Conservation (phyloP, 371 early-diverging fungal genomes). For the Syncephalastrum racemosum region DNA sequence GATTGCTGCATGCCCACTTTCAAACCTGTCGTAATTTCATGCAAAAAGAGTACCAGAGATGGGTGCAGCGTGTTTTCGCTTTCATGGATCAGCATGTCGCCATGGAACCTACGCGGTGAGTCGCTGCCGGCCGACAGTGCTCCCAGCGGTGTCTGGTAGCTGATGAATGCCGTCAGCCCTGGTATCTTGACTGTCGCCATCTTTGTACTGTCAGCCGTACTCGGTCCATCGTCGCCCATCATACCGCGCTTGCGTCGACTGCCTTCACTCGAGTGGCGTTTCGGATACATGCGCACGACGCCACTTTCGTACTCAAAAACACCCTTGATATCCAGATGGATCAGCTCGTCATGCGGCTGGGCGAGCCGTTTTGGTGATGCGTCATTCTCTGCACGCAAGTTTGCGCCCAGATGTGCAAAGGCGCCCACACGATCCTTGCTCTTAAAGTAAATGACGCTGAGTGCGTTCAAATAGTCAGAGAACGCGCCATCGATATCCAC, state of each 20-base stretch:
- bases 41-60: slow-evolving; percentile 69
- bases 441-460: slow-evolving; percentile 67
- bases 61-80: slow-evolving; percentile 81
- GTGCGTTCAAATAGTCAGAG: slow-evolving; percentile 68
- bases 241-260: slow-evolving; percentile 15
- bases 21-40: slow-evolving; percentile 65
- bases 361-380: too few relatives aligned
- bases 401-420: slow-evolving; percentile 27
- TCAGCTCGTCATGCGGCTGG: slow-evolving; percentile 13
- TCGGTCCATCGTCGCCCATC: slow-evolving; percentile 5
- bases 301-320: slow-evolving; percentile 45
- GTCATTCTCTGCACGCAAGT: background rate
- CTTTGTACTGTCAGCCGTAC: slow-evolving; percentile 23
- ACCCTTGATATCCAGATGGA: slow-evolving; percentile 39
- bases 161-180: slow-evolving; percentile 63
- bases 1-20: slow-evolving; percentile 63
- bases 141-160: slow-evolving; percentile 66
- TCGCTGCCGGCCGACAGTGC: slow-evolving; percentile 39
- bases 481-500: slow-evolving; percentile 68
- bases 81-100: slow-evolving; percentile 71
- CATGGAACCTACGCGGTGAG: slow-evolving; percentile 55
- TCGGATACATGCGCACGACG: slow-evolving; percentile 58
- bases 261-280: slow-evolving; percentile 31
- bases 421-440: slow-evolving; percentile 56
- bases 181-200: slow-evolving; percentile 67